Evolutionary conservation across 2,329 filamentous ascomycete genomes (phyloP).

Genomic region (Xylaria sp.): DNA sequence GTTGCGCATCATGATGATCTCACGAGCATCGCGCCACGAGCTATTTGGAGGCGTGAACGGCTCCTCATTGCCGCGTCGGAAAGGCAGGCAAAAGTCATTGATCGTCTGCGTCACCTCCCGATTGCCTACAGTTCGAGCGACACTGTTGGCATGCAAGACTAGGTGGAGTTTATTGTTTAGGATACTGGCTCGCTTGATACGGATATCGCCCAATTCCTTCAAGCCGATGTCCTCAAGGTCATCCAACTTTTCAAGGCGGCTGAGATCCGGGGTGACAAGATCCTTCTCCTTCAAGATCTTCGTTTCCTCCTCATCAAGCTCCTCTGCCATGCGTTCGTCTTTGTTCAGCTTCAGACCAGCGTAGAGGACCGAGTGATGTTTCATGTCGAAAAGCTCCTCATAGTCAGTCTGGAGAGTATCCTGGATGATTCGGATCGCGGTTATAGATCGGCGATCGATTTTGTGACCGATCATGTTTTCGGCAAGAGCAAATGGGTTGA

Average conservation of each 20-base stretch:
- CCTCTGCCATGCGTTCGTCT: conserved; percentile 52
- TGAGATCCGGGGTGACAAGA: conserved; percentile 56
- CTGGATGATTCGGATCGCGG: conserved; percentile 51
- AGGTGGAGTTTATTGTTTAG: conserved; percentile 58
- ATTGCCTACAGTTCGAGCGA: conserved; percentile 53
- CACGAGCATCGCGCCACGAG: conserved; percentile 55
- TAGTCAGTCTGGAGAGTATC: conserved; percentile 59
- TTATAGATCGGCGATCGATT: conserved; percentile 52
- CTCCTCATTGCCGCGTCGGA: conserved; percentile 46
- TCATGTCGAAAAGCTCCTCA: conserved; percentile 59
- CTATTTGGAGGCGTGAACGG: conserved; percentile 54
- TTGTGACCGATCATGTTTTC: conserved; percentile 56
- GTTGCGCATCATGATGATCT: conserved; percentile 50
- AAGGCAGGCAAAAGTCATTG: conserved; percentile 54
- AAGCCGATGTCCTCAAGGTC: conserved; percentile 55
- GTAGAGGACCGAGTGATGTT: conserved; percentile 55
- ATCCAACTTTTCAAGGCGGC: conserved; percentile 50
- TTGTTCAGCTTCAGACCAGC: conserved; percentile 55
- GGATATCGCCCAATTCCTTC: conserved; percentile 50
- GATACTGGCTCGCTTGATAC: conserved; percentile 55
- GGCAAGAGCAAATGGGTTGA: conserved; percentile 57
- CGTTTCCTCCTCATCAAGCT: conserved; percentile 52
- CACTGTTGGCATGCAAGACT: conserved; percentile 49
- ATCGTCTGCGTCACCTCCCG: conserved; percentile 53
- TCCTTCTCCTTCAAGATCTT: conserved; percentile 55